A percentile compares a stretch with the other conserved stretches of the same genome.
These are phyloP conservation scores for Pouteria glomerata DNA, from an alignment of 148 eudicot genomes.

Conservation along the genomic window DNA sequence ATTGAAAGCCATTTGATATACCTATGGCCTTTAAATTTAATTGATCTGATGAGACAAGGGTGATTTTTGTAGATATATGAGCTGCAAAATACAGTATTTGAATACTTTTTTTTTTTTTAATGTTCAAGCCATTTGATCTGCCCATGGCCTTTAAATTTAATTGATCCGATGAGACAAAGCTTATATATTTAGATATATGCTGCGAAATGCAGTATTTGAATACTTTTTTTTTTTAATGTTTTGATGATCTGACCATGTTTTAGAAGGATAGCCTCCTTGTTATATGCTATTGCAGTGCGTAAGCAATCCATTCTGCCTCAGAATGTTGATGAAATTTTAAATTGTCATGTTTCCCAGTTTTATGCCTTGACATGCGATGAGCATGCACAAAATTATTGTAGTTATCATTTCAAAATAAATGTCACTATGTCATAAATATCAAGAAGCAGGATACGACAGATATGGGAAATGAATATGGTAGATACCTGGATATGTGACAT, in stretches of 20 bases:
- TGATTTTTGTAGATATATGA: neutral
- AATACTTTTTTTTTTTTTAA: neutral
- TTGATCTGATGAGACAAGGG: neutral
- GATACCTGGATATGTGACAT: no score
- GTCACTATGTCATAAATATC: no score
- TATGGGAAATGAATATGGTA: no score
- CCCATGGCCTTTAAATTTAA: neutral
- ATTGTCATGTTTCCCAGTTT: no score
- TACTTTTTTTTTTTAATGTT: no score
- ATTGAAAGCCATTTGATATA: neutral
- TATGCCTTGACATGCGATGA: no score
- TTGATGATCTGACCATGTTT: no score
- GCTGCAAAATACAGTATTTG: neutral
- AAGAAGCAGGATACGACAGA: no score
- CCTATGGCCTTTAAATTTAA: neutral
- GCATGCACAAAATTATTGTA: no score
- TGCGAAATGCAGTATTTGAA: neutral
- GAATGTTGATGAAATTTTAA: no score
- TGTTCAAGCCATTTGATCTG: neutral
- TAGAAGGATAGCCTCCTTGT: neutral
- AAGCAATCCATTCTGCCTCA: no score
- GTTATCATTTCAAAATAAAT: no score
- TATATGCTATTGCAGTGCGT: neutral
- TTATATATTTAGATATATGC: neutral
- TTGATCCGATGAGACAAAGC: neutral